Base-by-base conservation (phyloP, 2,329 filamentous ascomycete species). In the Fonsecaea monophora region DNA sequence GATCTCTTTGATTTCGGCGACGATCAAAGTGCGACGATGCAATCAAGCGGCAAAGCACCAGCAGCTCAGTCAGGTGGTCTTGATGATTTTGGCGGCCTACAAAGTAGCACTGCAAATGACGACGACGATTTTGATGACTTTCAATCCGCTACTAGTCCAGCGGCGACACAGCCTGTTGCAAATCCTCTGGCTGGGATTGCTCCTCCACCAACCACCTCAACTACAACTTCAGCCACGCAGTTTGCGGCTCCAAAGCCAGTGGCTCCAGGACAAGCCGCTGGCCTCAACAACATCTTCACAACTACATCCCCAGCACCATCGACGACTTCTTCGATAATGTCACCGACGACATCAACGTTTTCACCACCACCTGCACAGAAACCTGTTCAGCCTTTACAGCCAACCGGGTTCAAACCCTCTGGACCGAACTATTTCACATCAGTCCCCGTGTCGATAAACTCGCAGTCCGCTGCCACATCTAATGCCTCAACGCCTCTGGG, bases 81-180 rank as follows among this genome's bases (percentile, higher is more conserved):
- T 18, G 62, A 80, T 70, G 78, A 79, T 63, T 80, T 82, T 71
- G 80, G 78, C 45, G 77, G 78, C 57, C 76, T 81, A 69, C 75
- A 80, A 69, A 82, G 62, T 25, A 67, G 59, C 35, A 59, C 85
- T 9, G 82, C 80, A 55, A 82, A 82, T 50, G 88, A 87, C 60
- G 90, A 92, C 69, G 94, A 97, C 72, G 95, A 97, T 70, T 98
- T 98, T 75, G 95, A 98, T 76, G 95, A 99, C 76, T 98, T 98
- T 84, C 92, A 97, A 78, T 96, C 93, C 21, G 94, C 94, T 13
- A 82, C 90, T 2, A 87, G 90, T 3, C 82, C 87, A 32, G 75
- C 82, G 13, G 78, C 76, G 53, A 71, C 74, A 60, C 73, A 75
- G n/a, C 68, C 76, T 32, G 72, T 76, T 21, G 67, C 77, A 7